Base-by-base conservation (phyloP, 108 stramenopile genomes). In the Skeletonema grethae region DNA sequence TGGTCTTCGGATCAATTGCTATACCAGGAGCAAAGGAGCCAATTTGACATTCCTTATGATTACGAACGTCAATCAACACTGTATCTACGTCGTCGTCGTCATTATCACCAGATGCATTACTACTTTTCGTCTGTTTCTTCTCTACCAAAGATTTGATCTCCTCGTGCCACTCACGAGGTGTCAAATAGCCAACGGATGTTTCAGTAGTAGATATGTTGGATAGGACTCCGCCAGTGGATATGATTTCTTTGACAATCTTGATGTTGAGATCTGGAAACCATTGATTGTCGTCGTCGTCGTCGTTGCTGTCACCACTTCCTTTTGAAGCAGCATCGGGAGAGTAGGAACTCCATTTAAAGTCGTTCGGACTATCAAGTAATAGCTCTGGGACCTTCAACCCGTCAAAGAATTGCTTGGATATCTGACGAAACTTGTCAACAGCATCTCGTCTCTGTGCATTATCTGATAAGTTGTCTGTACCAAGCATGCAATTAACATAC, bases 191-290 rank as follows among this genome's bases (percentile, higher is more conserved):
- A 60, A 82, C 48, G 4, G 87, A 79, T 1, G 89, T 88, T 20
- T 94, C 89, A 9, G 81, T 75, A 12, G 87, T 41, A n/a, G 79
- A 55, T 55, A 94, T 90, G 2, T 62, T 41, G 1, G 79, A 69
- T 67, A 94, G 63, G 15, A 82, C 80, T 36, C 93, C 90, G 29
- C 93, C 93, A 11, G 89, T 90, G 16, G 86, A 86, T 63, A 94
- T 89, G 9, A 94, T 76, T 73, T 94, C 93, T 29, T 87, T 90
- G 31, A 91, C 90, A 4, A 91, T 61, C 65, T 91, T 91, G 63
- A 94, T 84, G 66, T 91, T 88, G 35, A 91, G 61, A 82, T 94
- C 93, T 11, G 93, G 93, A 61, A 94, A 94, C 38, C 66, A 38
- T 15, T 63, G 22, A n/a, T 43, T 15, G 2, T 31, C 12, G 22